A percentile compares a stretch with the other conserved stretches of the same genome.
These are phyloP conservation scores for Strigomonas culicis DNA, from an alignment of 208 protist genomes.

Conservation along the genomic window DNA sequence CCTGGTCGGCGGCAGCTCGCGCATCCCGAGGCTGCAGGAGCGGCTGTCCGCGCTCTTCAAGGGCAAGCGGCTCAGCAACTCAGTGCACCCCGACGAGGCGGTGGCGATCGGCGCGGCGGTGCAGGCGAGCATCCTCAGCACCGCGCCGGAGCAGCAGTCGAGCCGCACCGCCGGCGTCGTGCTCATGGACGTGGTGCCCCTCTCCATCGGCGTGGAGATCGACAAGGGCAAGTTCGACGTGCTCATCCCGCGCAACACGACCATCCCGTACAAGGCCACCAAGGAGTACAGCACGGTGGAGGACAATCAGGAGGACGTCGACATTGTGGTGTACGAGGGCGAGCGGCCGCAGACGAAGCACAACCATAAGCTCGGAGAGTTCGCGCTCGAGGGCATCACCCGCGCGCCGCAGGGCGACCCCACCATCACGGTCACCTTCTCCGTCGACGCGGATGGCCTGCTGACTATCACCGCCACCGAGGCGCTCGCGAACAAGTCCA, in stretches of 20 bases:
- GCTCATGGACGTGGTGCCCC: conserved; percentile 94
- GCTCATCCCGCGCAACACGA: conserved; percentile 87
- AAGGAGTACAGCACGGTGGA: conserved; percentile 97
- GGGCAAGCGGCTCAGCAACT: conserved; percentile 92
- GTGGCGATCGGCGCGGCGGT: conserved; percentile 99
- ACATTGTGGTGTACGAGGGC: conserved; percentile 99
- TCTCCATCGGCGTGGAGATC: conserved; percentile 96
- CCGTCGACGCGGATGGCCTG: conserved; percentile 98
- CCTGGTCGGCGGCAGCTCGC: conserved; percentile 94
- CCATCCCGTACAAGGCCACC: conserved; percentile 76
- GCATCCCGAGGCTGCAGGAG: conserved; percentile 97
- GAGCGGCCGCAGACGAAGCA: conserved; percentile 97
- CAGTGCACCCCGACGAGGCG: conserved; percentile 95
- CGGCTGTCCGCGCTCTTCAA: conserved; percentile 66
- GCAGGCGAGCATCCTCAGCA: conserved; percentile 93
- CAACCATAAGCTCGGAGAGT: conserved; percentile 98
- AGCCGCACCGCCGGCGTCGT: conserved; percentile 91
- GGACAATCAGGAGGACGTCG: conserved; percentile 98
- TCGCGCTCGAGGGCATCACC: conserved; percentile 93
- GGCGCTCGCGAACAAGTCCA: conserved; percentile 83
- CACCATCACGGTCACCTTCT: conserved; percentile 97
- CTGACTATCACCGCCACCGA: conserved; percentile 96
- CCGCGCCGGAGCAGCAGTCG: conserved; percentile 65
- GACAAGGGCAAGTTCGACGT: conserved; percentile 94
- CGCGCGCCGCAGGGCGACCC: conserved; percentile 96